Evolutionary conservation across 2,329 filamentous ascomycete species (phyloP).

Genomic region (Alternaria novae-zelandiae): DNA sequence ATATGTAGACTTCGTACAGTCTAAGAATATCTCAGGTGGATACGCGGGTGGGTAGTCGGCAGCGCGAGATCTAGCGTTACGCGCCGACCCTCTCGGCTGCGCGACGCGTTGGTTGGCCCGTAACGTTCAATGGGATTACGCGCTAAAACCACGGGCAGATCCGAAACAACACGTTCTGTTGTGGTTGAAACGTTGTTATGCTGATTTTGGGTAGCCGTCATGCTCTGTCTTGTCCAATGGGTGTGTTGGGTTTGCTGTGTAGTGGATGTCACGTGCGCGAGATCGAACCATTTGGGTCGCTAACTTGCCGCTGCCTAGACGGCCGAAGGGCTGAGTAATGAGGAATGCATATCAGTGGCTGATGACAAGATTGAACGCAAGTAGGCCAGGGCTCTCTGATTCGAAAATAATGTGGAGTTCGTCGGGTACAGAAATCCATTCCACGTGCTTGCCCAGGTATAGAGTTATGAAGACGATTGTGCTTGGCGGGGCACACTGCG

Average conservation of each 20-base stretch:
- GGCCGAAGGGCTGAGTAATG: neutral
- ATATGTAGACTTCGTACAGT: conserved; percentile 8
- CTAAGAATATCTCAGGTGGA: conserved; percentile 22
- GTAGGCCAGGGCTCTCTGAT: neutral
- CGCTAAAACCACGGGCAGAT: conserved; percentile 13
- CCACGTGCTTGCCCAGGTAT: neutral
- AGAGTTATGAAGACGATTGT: neutral
- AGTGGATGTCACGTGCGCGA: neutral
- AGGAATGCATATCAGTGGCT: neutral
- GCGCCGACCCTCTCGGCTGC: conserved; percentile 25
- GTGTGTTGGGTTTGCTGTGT: neutral
- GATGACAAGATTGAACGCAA: neutral
- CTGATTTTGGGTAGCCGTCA: neutral
- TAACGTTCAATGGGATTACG: conserved; percentile 8
- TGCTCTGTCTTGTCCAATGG: conserved; percentile 9
- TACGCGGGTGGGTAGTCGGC: conserved; percentile 10
- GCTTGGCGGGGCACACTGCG: neutral
- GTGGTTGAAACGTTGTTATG: conserved; percentile 22
- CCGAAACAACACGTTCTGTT: conserved; percentile 18
- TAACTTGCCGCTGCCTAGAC: neutral
- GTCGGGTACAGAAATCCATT: neutral
- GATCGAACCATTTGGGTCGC: neutral
- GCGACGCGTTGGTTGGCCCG: conserved; percentile 25
- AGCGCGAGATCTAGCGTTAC: conserved; percentile 26
- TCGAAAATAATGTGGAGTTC: neutral